Evolutionary conservation across 2,329 filamentous ascomycete genomes (phyloP).

Genomic region (Venturia asperata): DNA sequence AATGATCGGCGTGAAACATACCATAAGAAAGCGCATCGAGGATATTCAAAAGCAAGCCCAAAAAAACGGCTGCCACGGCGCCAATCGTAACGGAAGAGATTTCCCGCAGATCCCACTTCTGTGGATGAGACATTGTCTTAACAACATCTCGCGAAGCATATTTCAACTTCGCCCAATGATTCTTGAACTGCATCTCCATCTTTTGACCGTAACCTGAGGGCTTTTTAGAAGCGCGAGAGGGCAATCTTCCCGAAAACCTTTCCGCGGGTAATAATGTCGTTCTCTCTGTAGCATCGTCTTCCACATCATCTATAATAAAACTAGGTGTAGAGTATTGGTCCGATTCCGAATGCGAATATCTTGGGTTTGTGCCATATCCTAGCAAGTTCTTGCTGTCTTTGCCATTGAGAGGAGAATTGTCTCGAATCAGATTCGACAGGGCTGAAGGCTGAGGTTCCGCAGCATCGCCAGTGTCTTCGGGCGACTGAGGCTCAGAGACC

Average conservation of each 20-base stretch:
- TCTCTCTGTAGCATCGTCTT: constrained; percentile 23
- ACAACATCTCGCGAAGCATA: not conserved
- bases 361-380: not conserved
- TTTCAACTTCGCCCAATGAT: constrained; percentile 14
- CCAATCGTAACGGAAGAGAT: constrained; percentile 20
- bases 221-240: constrained; percentile 5
- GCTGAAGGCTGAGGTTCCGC: constrained; percentile 12
- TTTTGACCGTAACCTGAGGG: not conserved
- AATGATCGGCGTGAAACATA: constrained; percentile 28
- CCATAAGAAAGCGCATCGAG: constrained; percentile 93
- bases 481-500: constrained; percentile 52
- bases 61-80: constrained; percentile 74
- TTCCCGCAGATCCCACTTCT: constrained; percentile 14
- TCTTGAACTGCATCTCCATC: constrained; percentile 12
- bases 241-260: constrained; percentile 16
- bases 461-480: constrained; percentile 32
- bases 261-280: constrained; percentile 22
- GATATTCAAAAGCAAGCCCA: constrained; percentile 85
- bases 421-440: constrained; percentile 18
- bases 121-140: not conserved
- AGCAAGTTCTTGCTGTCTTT: constrained; percentile 15
- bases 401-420: not conserved
- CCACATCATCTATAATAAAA: constrained; percentile 29
- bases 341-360: constrained; percentile 1
- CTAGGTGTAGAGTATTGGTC: constrained; percentile 4